Percentiles rank a stretch among this genome's conserved stretches.
These are phyloP conservation scores for Babesia caballi DNA, from an alignment of 169 alveolate genomes.

Conservation along the genomic window DNA sequence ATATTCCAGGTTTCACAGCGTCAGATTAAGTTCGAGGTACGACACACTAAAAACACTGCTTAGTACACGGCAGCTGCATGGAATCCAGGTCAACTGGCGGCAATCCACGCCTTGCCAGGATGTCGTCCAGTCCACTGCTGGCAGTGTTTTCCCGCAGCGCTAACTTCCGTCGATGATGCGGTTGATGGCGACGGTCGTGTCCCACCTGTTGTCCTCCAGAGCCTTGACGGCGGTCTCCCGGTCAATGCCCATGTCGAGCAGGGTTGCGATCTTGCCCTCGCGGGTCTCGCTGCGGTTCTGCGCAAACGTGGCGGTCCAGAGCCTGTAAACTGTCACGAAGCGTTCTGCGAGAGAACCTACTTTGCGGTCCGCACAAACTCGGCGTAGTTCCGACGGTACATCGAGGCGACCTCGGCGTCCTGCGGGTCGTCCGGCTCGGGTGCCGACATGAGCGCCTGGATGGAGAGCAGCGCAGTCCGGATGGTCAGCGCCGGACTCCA, in stretches of 20 bases:
- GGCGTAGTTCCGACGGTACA: conserved; percentile 75
- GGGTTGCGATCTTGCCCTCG: conserved; percentile 60
- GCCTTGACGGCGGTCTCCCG: conserved; percentile 76
- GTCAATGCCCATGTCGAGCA: conserved; percentile 77
- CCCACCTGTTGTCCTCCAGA: conserved; percentile 80
- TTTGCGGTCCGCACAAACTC: conserved; percentile 79
- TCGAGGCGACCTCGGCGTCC: conserved; percentile 88
- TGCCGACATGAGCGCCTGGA: conserved; percentile 84
- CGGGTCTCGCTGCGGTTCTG: conserved; percentile 40
- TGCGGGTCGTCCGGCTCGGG: conserved; percentile 89
- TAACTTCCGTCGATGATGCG: conserved; percentile 62
- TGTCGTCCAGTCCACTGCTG: no score
- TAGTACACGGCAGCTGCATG: no score
- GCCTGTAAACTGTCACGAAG: conserved; percentile 33
- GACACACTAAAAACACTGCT: no score
- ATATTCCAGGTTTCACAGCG: no score
- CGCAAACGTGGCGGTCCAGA: conserved; percentile 79
- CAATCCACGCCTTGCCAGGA: background rate
- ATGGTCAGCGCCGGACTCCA: conserved; percentile 98
- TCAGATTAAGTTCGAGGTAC: no score
- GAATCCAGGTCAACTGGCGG: no score
- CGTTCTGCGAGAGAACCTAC: conserved; percentile 27
- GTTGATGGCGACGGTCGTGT: conserved; percentile 83
- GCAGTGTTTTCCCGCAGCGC: no score
- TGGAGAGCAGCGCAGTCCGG: conserved; percentile 89